These are phyloP conservation scores for Plasmodium adleri DNA, from an alignment of 169 alveolate genomes.

Conservation along the genomic window DNA sequence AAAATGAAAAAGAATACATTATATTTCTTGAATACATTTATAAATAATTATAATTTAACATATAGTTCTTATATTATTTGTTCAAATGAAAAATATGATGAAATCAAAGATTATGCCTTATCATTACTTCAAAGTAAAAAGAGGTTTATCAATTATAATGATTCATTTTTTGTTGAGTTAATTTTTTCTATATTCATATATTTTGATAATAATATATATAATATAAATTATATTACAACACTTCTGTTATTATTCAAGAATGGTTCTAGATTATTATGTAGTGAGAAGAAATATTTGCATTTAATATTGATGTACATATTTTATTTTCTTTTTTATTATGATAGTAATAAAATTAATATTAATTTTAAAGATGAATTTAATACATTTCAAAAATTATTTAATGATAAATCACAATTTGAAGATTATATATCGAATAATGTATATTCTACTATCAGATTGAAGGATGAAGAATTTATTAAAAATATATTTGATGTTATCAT, in stretches of 20 bases:
- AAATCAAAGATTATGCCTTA: constrained; percentile 49
- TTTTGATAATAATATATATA: constrained; percentile 54
- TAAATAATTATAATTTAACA: constrained; percentile 24
- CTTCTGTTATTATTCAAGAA: constrained; percentile 27
- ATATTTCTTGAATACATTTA: constrained; percentile 42
- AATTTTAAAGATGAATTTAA: constrained; percentile 23
- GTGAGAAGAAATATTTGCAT: constrained; percentile 5
- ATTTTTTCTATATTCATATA: constrained; percentile 35
- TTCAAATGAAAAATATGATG: constrained; percentile 57
- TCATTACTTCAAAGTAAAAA: constrained; percentile 43
- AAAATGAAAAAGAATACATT: constrained; percentile 71
- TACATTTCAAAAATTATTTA: constrained; percentile 9
- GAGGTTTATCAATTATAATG: constrained; percentile 35
- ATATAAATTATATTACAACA: constrained; percentile 27
- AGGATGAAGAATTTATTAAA: constrained; percentile 38
- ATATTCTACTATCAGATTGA: constrained; percentile 20
- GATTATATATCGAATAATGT: constrained; percentile 14
- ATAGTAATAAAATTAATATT: neutral
- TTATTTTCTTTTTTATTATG: constrained; percentile 31
- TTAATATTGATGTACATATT: constrained; percentile 21
- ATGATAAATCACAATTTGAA: constrained; percentile 25
- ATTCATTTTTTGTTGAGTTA: constrained; percentile 21
- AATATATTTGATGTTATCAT: constrained; percentile 12
- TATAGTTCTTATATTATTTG: constrained; percentile 56
- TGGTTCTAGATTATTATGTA: constrained; percentile 5